Evolutionary conservation across 257 asterid species (phyloP).

Genomic region (Osmanthus fragrans): DNA sequence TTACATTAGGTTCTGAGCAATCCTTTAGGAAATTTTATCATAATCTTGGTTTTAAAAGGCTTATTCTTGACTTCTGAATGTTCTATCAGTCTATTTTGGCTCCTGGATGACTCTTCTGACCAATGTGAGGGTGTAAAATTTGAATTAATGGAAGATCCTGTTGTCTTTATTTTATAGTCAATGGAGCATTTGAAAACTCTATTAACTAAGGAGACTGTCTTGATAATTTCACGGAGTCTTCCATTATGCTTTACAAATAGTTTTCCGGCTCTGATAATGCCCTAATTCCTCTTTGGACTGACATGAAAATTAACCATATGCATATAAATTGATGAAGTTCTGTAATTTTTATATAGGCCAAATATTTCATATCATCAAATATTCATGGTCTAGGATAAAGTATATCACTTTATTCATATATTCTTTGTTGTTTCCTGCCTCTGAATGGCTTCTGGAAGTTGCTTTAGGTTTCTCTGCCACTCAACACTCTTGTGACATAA

Average conservation of each 20-base stretch:
- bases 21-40: neutral
- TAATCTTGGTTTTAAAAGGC: conserved; percentile 9
- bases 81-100: neutral
- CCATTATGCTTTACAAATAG: neutral
- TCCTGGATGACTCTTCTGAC: neutral
- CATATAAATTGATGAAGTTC: neutral
- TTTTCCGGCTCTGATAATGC: neutral
- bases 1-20: conserved; percentile 1
- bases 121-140: neutral
- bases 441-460: neutral
- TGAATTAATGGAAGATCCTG: neutral
- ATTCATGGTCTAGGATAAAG: neutral
- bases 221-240: neutral
- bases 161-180: neutral
- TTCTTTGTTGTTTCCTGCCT: neutral
- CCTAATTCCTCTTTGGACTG: neutral
- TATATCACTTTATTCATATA: neutral
- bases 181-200: neutral
- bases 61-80: conserved; percentile 7
- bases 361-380: neutral
- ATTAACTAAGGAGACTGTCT: neutral
- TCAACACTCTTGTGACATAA: neutral
- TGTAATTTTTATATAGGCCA: neutral
- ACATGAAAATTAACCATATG: neutral
- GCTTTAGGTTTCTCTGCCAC: neutral